Base-by-base conservation (phyloP, 371 early-diverging fungal species). In the Rhizopus microsporus region DNA sequence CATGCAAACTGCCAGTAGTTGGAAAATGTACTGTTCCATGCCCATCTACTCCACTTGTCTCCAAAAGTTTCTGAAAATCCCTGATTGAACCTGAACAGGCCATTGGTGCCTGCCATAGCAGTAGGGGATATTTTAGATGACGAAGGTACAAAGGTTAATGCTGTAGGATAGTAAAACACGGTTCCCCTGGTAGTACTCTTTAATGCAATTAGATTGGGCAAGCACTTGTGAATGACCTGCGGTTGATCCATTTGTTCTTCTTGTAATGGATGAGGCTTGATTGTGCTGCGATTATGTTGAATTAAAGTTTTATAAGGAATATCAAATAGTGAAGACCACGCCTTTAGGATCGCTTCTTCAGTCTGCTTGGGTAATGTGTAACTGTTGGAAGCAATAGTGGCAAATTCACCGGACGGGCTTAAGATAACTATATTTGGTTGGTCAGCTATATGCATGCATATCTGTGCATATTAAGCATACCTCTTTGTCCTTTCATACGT, bases 31-130 rank as follows among this genome's bases (percentile, higher is more conserved):
- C 69, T 65, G n/a, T 54, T 62, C 75, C 77, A 76, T 9, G 70
- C 63, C 63, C 70, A 67, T n/a, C 73, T 57, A 55, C 59, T 52
- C 73, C 75, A 75, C 57, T 71, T 67, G 34, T 76, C 69, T 2
- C 73, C 77, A 15, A 80, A 46, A 52, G 72, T 74, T 40, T 77
- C 75, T 9, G 68, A 63, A 17, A 63, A 54, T 1, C 79, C 79
- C 45, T 69, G 68, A 40, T 78, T 74, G 13, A 61, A 60, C 0
- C 63, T 58, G 32, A 69, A 56, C 6, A 70, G 30, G 1, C 79
- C 72, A 38, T 71, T 65, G 51, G 68, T 64, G 0, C 72, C 76
- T 31, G 76, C 64, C 47, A 74, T 58, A 1, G 65, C 54, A 5
- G 59, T 60, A 0, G 74, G 64, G 15, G 71, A 67, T n/a, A 61